A percentile compares a stretch with the other conserved stretches of the same genome.
Conservation (phyloP, 768 basidiomycete species). For the Tricholoma furcatifolium region DNA sequence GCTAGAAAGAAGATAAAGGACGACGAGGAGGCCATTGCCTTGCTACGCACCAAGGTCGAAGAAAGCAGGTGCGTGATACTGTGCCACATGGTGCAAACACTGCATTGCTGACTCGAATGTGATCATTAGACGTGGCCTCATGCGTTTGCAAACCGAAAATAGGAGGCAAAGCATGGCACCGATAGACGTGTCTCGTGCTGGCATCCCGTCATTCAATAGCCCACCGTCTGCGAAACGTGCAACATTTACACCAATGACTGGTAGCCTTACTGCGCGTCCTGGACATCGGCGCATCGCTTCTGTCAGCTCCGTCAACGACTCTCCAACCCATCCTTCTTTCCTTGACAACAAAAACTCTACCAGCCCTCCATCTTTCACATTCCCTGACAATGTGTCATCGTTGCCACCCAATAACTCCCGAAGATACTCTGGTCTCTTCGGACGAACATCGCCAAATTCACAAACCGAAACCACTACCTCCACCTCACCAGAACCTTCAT, state of each 20-base stretch:
- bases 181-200: constrained; percentile 56
- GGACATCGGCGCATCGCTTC: constrained; percentile 74
- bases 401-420: constrained; percentile 26
- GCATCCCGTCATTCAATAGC: constrained; percentile 33
- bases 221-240: constrained; percentile 37
- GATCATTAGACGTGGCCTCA: constrained; percentile 67
- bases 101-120: constrained; percentile 2
- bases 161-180: constrained; percentile 57
- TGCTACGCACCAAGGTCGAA: constrained; percentile 82
- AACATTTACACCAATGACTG: constrained; percentile 54
- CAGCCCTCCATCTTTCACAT: constrained; percentile 29
- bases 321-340: constrained; percentile 37
- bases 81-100: not conserved
- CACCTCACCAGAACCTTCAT: constrained; percentile 6
- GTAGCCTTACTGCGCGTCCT: constrained; percentile 42
- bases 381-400: constrained; percentile 28
- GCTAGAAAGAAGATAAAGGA: constrained; percentile 56
- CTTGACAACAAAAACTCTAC: constrained; percentile 29
- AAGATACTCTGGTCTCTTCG: constrained; percentile 55
- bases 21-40: constrained; percentile 72
- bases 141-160: constrained; percentile 82
- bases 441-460: constrained; percentile 43
- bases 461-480: constrained; percentile 31
- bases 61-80: constrained; percentile 66
- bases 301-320: constrained; percentile 70